These are phyloP conservation scores for Aegilops umbellulata DNA, from an alignment of 176 grass and related monocot genomes.

Conservation along the genomic window DNA sequence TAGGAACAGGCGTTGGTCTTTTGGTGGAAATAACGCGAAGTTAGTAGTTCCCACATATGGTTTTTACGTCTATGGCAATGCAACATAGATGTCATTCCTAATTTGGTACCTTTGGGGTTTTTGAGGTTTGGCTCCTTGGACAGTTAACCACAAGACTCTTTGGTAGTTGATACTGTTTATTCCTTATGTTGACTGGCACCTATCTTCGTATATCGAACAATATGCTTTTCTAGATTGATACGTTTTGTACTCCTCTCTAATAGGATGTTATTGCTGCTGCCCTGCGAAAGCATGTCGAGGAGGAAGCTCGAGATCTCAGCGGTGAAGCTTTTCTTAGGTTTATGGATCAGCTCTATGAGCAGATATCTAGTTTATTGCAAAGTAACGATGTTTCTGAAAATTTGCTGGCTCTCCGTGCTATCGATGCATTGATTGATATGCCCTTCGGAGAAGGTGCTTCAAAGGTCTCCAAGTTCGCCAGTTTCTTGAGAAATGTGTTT, in stretches of 20 bases:
- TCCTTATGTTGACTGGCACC: slow-evolving; percentile 5
- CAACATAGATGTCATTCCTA: not conserved
- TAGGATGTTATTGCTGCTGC: slow-evolving; percentile 80
- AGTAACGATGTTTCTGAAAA: slow-evolving; percentile 72
- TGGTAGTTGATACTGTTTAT: slow-evolving; percentile 1
- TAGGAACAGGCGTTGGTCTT: not conserved
- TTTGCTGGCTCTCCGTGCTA: slow-evolving; percentile 78
- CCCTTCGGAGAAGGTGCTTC: slow-evolving; percentile 86
- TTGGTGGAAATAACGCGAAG: not conserved
- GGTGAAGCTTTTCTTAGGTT: slow-evolving; percentile 89
- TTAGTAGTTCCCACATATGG: not conserved
- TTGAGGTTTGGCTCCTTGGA: not conserved
- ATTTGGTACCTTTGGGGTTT: not conserved
- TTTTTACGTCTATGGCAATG: not conserved
- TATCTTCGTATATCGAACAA: not conserved
- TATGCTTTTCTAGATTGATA: slow-evolving; percentile 19
- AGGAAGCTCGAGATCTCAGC: slow-evolving; percentile 82
- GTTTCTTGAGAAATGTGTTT: slow-evolving; percentile 77
- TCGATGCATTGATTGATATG: slow-evolving; percentile 88
- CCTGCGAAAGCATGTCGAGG: slow-evolving; percentile 85
- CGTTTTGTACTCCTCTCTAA: not conserved
- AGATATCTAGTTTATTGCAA: slow-evolving; percentile 70
- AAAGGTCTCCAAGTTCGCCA: slow-evolving; percentile 89
- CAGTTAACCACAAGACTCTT: slow-evolving; percentile 8
- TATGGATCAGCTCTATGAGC: slow-evolving; percentile 97